phyloP scores from a whole-genome alignment of 495 filamentous ascomycete genomes.

The Cairneyella variabilis region DNA sequence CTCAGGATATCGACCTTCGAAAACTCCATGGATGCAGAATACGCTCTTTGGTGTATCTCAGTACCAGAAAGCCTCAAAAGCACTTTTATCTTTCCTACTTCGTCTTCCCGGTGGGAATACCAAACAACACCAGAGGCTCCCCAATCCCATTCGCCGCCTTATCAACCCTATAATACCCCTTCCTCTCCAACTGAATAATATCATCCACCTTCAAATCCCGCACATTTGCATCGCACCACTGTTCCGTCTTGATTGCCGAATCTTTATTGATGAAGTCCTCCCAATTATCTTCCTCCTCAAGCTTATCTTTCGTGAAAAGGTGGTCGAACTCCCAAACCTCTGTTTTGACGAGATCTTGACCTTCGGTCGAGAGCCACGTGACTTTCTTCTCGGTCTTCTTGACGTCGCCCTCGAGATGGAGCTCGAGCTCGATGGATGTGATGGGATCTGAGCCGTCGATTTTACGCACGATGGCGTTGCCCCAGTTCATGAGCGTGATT shows the following conservation, averaged over 20 bases:
- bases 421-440: conserved; percentile 62
- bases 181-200: conserved; percentile 82
- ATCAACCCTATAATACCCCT: conserved; percentile 75
- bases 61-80: too few species aligned
- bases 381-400: conserved; percentile 85
- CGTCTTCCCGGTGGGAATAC: conserved; percentile 65
- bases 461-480: conserved; percentile 74
- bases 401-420: conserved; percentile 75
- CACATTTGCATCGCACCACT: conserved; percentile 70
- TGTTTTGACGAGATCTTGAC: conserved; percentile 62
- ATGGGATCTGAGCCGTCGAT: conserved; percentile 51
- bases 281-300: conserved; percentile 66
- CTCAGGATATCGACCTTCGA: too few species aligned
- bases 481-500: conserved; percentile 85
- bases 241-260: conserved; percentile 62
- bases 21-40: too few species aligned
- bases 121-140: conserved; percentile 58
- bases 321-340: conserved; percentile 77
- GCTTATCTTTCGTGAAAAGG: conserved; percentile 76
- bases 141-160: conserved; percentile 34
- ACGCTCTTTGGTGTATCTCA: too few species aligned
- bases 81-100: conserved; percentile 27
- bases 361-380: conserved; percentile 68
- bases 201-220: conserved; percentile 62
- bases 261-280: conserved; percentile 67